Conservation (phyloP, 257 asterid species). For the Lantana camara region DNA sequence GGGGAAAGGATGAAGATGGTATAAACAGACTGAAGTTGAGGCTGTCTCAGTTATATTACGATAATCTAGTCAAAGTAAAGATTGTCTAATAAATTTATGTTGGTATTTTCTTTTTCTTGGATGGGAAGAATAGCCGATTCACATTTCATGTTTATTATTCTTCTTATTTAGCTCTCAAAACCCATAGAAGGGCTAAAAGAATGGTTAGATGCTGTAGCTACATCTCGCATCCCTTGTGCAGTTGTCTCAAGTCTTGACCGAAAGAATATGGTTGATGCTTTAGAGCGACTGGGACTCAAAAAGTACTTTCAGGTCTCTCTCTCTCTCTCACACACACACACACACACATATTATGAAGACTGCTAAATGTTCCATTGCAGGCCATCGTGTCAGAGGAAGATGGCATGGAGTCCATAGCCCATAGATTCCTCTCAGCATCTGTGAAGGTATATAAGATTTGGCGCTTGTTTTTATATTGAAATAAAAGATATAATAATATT, state of each 20-base stretch:
- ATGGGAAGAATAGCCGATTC: conserved; percentile 11
- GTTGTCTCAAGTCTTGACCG: conserved; percentile 93
- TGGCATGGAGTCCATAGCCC: conserved; percentile 96
- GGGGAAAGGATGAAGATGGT: conserved; percentile 64
- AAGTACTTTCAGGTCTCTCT: conserved; percentile 76
- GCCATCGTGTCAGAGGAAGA: conserved; percentile 93
- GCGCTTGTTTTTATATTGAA: too few species aligned
- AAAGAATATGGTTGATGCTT: conserved; percentile 67
- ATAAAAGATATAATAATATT: too few species aligned
- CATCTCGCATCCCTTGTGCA: conserved; percentile 95
- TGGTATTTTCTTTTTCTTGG: conserved; percentile 19
- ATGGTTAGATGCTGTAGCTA: conserved; percentile 91
- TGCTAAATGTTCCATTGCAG: conserved; percentile 45
- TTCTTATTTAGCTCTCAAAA: conserved; percentile 60
- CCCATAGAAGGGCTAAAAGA: conserved; percentile 86
- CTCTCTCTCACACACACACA: conserved; percentile 13
- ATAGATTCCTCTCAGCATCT: conserved; percentile 95
- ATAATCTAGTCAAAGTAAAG: conserved; percentile 66
- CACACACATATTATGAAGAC: not conserved
- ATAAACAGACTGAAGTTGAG: conserved; percentile 68
- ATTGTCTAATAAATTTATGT: conserved; percentile 2
- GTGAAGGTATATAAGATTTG: conserved; percentile 60
- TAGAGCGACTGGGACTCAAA: conserved; percentile 79
- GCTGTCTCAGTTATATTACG: conserved; percentile 72
- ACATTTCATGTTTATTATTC: conserved; percentile 12